Base-by-base conservation (phyloP, 2,329 filamentous ascomycete species). In the Colletotrichum salicis region DNA sequence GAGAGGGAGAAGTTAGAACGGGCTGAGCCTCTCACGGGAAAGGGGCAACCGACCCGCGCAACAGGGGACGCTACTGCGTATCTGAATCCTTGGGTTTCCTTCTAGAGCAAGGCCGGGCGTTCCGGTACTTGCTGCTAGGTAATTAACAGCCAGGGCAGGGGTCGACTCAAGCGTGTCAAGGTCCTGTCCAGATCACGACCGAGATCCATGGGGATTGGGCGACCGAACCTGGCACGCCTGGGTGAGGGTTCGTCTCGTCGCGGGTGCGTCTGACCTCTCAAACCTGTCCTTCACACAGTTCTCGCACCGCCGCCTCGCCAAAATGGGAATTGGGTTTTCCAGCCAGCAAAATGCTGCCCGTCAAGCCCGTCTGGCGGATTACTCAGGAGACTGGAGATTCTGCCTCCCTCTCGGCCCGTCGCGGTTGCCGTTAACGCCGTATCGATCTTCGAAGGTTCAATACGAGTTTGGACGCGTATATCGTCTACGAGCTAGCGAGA, bases 191-290 rank as follows among this genome's bases (percentile, higher is more conserved):
- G 41, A 48, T 48, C 41, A 48, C 19, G 22, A 22, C 41, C 15
- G 41, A 48, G 41, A 48, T 27, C 19, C 19, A 37, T 7, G 22
- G 6, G 45, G n/a, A 66, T 33, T 60, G 55, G 60, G 22, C 45
- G 37, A 41, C 11, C 56, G 56, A 24, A 19, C 27, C 33, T 27
- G 22, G 24, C 27, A 29, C 27, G 27, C 27, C 4, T 29, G 27
- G 33, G 22, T 27, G 35, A 37, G 67, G 56, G 68, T 70, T 70
- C 68, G 57, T 67, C 68, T 70, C 64, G 68, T 70, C 64, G 68
- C 68, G 57, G 37, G 31, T 51, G 57, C 67, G 64, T 67, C 68
- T 70, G 51, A 64, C 41, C 41, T 55, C 52, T 27, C 52, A 55
- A 55, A 55, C 52, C 41, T 48, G 41, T 48, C 37, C 37, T 41